Evolutionary conservation across 352 stramenopile genomes (phyloP).

Genomic region (Nothophytophthora sp.): DNA sequence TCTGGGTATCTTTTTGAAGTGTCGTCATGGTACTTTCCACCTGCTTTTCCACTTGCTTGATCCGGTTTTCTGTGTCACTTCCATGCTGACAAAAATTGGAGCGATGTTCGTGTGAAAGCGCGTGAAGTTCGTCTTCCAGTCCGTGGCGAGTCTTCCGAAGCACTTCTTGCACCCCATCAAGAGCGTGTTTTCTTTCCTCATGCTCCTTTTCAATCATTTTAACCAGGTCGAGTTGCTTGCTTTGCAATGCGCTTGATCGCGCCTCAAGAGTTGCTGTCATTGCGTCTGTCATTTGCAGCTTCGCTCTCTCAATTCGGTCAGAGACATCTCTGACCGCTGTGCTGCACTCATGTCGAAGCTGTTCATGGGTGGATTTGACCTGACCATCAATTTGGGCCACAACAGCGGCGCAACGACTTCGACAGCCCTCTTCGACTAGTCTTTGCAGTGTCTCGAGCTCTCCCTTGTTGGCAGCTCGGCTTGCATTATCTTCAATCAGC

Average conservation of each 20-base stretch:
- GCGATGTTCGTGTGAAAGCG: constrained; percentile 37
- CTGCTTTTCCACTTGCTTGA: constrained; percentile 34
- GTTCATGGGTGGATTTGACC: constrained; percentile 13
- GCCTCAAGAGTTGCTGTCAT: constrained; percentile 23
- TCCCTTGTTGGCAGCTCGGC: constrained; percentile 13
- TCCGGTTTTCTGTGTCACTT: constrained; percentile 34
- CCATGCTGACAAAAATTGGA: constrained; percentile 25
- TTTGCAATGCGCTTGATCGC: constrained; percentile 24
- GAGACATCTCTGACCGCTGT: constrained; percentile 3
- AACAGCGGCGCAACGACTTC: constrained; percentile 8
- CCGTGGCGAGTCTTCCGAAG: constrained; percentile 43
- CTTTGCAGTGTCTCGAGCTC: constrained; percentile 20
- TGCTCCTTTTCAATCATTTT: constrained; percentile 47
- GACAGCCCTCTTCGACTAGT: constrained; percentile 19
- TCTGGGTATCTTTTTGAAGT: constrained; percentile 17
- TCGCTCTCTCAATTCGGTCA: constrained; percentile 13
- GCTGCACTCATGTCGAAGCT: constrained; percentile 19
- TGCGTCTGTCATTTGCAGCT: constrained; percentile 16
- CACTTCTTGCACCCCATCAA: constrained; percentile 43
- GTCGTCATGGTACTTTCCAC: constrained; percentile 6
- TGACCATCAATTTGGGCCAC: constrained; percentile 11
- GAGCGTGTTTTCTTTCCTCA: constrained; percentile 40
- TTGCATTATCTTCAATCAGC: constrained; percentile 10
- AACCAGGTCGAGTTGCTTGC: constrained; percentile 28
- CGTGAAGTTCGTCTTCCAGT: constrained; percentile 54